A percentile compares a stretch with the other conserved stretches of the same genome.
Evolutionary conservation across 176 grass and related monocot genomes (phyloP).

Genomic region (Eleusine indica): DNA sequence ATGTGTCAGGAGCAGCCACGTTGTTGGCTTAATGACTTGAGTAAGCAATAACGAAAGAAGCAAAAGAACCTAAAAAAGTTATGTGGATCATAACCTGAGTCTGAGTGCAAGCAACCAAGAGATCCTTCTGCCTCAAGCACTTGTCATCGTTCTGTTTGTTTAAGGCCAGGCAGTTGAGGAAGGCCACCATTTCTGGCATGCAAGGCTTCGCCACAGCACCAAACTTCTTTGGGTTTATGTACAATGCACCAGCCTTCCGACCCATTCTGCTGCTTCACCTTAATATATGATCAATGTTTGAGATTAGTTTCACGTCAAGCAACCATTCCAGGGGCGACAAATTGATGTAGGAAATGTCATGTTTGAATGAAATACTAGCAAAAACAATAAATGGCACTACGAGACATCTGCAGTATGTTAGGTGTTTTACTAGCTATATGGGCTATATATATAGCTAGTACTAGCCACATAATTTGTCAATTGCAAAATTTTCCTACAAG

Average conservation of each 20-base stretch:
- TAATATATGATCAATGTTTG: slow-evolving; percentile 2
- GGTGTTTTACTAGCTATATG: background rate
- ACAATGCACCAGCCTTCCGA: slow-evolving; percentile 72
- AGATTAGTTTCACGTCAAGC: background rate
- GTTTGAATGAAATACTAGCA: background rate
- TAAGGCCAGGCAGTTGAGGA: slow-evolving; percentile 83
- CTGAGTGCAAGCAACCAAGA: slow-evolving; percentile 62
- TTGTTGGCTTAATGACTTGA: background rate
- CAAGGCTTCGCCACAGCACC: slow-evolving; percentile 62
- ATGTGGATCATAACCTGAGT: slow-evolving; percentile 50
- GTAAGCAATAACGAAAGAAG: background rate
- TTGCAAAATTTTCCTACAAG: slow-evolving; percentile 26
- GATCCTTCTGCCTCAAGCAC: slow-evolving; percentile 67
- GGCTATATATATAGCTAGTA: background rate
- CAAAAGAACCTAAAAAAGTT: slow-evolving; percentile 7
- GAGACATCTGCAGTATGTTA: background rate
- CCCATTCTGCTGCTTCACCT: slow-evolving; percentile 59
- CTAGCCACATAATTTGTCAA: background rate
- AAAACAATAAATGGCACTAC: background rate
- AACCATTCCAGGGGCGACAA: background rate
- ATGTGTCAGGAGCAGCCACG: background rate
- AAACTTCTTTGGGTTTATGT: slow-evolving; percentile 94
- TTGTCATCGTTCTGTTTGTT: slow-evolving; percentile 88
- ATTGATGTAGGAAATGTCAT: background rate
- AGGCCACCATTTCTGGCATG: slow-evolving; percentile 81